Percentiles rank a stretch among this genome's conserved stretches.
These are phyloP conservation scores for Russula dissimulans DNA, from an alignment of 768 basidiomycete species.

Conservation along the genomic window DNA sequence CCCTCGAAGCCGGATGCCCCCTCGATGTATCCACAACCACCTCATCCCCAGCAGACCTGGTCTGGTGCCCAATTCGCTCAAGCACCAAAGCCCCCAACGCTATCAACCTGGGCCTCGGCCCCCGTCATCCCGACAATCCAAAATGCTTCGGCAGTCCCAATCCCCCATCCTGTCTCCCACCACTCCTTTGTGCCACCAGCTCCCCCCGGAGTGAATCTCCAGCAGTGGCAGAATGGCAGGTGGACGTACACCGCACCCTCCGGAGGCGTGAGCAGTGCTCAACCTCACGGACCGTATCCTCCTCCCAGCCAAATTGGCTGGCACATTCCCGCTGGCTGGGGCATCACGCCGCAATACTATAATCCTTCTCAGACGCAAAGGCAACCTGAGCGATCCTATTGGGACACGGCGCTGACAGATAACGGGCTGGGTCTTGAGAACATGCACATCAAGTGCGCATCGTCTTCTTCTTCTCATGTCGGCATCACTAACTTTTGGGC, in stretches of 20 bases:
- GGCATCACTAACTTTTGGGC: not conserved
- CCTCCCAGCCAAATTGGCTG: constrained; percentile 15
- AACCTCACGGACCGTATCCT: not conserved
- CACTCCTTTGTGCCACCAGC: constrained; percentile 15
- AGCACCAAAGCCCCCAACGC: not conserved
- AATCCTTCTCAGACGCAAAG: constrained; percentile 61
- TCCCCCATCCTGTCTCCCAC: not conserved
- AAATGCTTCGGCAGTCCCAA: not conserved
- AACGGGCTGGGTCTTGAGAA: constrained; percentile 59
- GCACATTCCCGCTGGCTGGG: constrained; percentile 18
- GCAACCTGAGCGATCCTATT: constrained; percentile 56
- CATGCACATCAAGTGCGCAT: constrained; percentile 55
- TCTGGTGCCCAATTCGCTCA: constrained; percentile 8
- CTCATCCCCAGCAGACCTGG: constrained; percentile 13
- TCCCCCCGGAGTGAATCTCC: constrained; percentile 19
- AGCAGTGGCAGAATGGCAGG: constrained; percentile 20
- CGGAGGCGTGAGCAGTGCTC: not conserved
- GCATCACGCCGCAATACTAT: constrained; percentile 22
- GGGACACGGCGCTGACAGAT: constrained; percentile 44
- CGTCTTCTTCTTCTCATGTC: not conserved
- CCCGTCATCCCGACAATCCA: constrained; percentile 5
- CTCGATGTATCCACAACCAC: constrained; percentile 16
- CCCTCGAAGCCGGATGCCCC: constrained; percentile 8
- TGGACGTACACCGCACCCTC: constrained; percentile 13
- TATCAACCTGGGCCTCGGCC: constrained; percentile 17